Conservation (phyloP, 108 stramenopile genomes). For the Thalassiosira profunda region DNA sequence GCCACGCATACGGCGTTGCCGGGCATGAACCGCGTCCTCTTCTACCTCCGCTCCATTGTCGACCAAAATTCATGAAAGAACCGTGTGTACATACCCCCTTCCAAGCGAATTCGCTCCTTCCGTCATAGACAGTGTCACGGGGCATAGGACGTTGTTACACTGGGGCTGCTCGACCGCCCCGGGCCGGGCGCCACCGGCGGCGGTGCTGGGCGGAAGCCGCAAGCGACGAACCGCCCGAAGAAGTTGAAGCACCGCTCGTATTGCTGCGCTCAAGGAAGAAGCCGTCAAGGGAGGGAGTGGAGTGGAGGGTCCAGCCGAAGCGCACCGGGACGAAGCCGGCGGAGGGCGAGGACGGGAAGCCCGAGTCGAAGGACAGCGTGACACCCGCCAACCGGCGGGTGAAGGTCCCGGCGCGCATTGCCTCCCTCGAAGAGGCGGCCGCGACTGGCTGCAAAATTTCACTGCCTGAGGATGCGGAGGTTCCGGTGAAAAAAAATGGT, state of each 20-base stretch:
- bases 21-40: no score
- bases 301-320: constrained; percentile 75
- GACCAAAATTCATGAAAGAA: no score
- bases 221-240: constrained; percentile 82
- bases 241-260: constrained; percentile 73
- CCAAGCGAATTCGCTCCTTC: no score
- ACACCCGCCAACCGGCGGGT: background rate
- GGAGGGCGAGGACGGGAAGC: constrained; percentile 7
- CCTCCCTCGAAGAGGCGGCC: background rate
- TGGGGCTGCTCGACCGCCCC: constrained; percentile 23
- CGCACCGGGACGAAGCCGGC: constrained; percentile 6
- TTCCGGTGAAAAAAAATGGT: no score
- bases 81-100: no score
- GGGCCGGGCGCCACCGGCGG: background rate
- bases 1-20: no score
- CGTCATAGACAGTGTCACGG: no score
- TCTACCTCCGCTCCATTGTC: no score
- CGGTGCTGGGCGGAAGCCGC: constrained; percentile 38
- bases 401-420: no score
- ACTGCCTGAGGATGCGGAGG: no score
- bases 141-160: no score
- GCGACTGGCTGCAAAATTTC: background rate
- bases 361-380: constrained; percentile 8
- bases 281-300: constrained; percentile 58
- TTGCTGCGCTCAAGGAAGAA: constrained; percentile 56